These are phyloP conservation scores for Rhynchospora breviuscula DNA, from an alignment of 176 grass and related monocot species.

Conservation along the genomic window DNA sequence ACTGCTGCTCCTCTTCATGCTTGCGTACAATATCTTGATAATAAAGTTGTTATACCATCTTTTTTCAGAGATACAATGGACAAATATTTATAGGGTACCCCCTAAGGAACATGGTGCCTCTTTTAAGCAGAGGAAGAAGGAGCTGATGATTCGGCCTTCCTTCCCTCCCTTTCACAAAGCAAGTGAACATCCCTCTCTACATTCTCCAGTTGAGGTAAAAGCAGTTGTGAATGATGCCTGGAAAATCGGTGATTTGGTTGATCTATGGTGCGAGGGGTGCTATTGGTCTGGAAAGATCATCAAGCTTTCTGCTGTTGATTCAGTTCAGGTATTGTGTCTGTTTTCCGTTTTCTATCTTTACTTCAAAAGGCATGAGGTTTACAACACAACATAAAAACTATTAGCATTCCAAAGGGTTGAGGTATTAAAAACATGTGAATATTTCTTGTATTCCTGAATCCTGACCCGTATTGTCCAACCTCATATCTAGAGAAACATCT, in stretches of 20 bases:
- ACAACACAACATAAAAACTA: too few species aligned
- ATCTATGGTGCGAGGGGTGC: neutral
- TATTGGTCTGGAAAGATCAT: neutral
- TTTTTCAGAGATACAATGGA: conserved; percentile 7
- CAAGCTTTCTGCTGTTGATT: neutral
- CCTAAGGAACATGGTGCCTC: neutral
- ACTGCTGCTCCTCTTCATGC: neutral
- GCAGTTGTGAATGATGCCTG: neutral
- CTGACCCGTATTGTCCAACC: neutral
- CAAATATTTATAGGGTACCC: neutral
- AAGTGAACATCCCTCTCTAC: neutral
- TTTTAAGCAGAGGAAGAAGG: neutral
- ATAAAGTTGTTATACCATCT: neutral
- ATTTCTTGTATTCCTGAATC: neutral
- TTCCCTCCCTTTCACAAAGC: conserved; percentile 13
- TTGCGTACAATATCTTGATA: neutral
- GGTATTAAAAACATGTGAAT: neutral
- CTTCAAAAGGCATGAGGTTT: neutral
- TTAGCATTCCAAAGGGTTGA: neutral
- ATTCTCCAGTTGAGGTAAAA: neutral
- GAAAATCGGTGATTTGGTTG: neutral
- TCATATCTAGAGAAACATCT: neutral
- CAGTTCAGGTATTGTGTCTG: neutral
- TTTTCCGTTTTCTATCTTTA: neutral
- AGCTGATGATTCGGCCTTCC: conserved; percentile 18